Evolutionary conservation across 768 basidiomycete genomes (phyloP).

Genomic region (Pisolithus albus): DNA sequence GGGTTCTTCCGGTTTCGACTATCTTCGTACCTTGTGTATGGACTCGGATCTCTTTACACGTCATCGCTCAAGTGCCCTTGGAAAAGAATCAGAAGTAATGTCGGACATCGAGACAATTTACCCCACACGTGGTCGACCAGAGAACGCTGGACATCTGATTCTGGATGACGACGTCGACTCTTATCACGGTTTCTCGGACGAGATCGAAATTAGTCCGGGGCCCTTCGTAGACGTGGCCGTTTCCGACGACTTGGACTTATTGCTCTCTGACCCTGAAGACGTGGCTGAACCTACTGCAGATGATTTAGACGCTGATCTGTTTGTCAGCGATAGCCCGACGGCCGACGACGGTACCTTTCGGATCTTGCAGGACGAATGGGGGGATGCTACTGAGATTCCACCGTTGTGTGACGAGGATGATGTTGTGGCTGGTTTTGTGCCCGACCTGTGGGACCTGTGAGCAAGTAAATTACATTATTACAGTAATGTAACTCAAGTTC

Average conservation of each 20-base stretch:
- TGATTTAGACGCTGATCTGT: background rate
- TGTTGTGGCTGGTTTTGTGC: slow-evolving; percentile 1
- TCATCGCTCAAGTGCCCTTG: slow-evolving; percentile 1
- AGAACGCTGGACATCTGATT: slow-evolving; percentile 12
- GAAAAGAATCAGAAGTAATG: slow-evolving; percentile 9
- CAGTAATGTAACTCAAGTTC: background rate
- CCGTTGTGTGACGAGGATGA: background rate
- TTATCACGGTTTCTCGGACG: slow-evolving; percentile 4
- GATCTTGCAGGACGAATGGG: no score
- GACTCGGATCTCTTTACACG: slow-evolving; percentile 10
- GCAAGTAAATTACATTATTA: background rate
- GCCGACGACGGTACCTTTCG: no score
- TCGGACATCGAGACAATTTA: slow-evolving; percentile 6
- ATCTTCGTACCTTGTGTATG: slow-evolving; percentile 1
- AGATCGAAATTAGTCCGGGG: slow-evolving; percentile 6
- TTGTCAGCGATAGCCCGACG: background rate
- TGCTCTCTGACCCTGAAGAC: slow-evolving; percentile 13
- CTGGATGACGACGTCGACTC: slow-evolving; percentile 1
- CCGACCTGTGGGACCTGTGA: slow-evolving; percentile 9
- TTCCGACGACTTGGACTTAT: slow-evolving; percentile 9
- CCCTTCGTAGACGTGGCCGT: slow-evolving; percentile 1
- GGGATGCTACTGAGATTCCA: background rate
- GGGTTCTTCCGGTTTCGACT: slow-evolving; percentile 15
- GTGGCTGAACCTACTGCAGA: background rate
- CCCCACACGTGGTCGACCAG: slow-evolving; percentile 9